Conservation (phyloP, 2,329 filamentous ascomycete species). For the Apiospora pterosperma region DNA sequence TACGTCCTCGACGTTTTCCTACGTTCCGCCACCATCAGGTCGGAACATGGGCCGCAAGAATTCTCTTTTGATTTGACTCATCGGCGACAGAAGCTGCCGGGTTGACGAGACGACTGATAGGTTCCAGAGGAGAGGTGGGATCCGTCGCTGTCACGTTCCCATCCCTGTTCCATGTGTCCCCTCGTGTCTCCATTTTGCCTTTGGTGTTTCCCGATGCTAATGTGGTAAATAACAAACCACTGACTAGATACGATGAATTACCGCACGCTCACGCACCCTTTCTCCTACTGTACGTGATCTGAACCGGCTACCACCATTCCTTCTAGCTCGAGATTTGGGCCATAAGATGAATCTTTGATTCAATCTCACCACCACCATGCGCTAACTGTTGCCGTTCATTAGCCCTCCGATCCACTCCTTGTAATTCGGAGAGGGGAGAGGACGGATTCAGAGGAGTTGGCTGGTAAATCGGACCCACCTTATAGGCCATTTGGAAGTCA, state of each 20-base stretch:
- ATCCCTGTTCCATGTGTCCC: constrained; percentile 1
- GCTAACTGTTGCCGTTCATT: neutral
- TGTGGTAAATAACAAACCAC: neutral
- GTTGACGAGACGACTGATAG: neutral
- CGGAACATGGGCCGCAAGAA: neutral
- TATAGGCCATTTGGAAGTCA: neutral
- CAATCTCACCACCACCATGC: neutral
- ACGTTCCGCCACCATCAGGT: neutral
- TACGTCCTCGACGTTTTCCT: neutral
- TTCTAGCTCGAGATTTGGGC: neutral
- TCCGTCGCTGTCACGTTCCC: neutral
- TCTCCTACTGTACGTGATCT: neutral
- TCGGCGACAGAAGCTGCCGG: neutral
- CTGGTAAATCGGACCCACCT: neutral
- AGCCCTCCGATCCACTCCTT: neutral
- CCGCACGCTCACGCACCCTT: neutral
- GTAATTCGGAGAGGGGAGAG: neutral
- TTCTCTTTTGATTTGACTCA: constrained; percentile 9
- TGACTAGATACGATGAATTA: neutral
- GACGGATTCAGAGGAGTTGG: neutral
- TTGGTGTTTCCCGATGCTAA: constrained; percentile 1
- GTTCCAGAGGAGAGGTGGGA: constrained; percentile 13
- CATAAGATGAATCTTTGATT: neutral
- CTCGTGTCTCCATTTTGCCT: constrained; percentile 2
- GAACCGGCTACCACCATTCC: neutral